Evolutionary conservation across 1,284 basidiomycete genomes (phyloP).

Genomic region (Marasmius oreades): DNA sequence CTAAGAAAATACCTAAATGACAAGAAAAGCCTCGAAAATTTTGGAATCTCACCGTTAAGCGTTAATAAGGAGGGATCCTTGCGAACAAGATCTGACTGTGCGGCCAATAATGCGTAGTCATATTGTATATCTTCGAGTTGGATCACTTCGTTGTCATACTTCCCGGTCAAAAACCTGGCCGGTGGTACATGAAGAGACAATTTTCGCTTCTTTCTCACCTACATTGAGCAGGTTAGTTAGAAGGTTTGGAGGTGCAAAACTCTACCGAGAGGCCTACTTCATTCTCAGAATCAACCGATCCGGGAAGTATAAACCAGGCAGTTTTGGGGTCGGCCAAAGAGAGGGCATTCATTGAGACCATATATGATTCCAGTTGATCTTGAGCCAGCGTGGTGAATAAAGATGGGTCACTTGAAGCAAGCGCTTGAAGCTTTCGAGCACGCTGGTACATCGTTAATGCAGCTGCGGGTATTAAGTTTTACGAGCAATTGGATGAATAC

Average conservation of each 20-base stretch:
- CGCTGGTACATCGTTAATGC: slow-evolving; percentile 94
- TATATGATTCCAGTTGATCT: slow-evolving; percentile 79
- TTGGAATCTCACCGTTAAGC: slow-evolving; percentile 31
- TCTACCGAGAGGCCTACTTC: slow-evolving; percentile 29
- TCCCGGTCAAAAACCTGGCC: slow-evolving; percentile 58
- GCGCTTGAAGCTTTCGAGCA: slow-evolving; percentile 72
- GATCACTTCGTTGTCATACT: slow-evolving; percentile 72
- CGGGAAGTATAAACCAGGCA: slow-evolving; percentile 79
- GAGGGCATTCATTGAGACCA: slow-evolving; percentile 88
- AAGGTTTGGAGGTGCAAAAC: slow-evolving; percentile 20
- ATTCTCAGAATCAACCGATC: slow-evolving; percentile 37
- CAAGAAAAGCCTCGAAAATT: slow-evolving; percentile 17
- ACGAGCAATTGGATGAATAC: slow-evolving; percentile 10
- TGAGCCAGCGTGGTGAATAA: slow-evolving; percentile 61
- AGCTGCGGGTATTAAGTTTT: slow-evolving; percentile 42
- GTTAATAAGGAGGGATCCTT: slow-evolving; percentile 37
- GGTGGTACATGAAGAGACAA: slow-evolving; percentile 79
- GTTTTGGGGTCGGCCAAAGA: slow-evolving; percentile 78
- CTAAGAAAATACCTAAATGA: slow-evolving; percentile 31
- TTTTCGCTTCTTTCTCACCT: slow-evolving; percentile 68
- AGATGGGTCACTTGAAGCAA: slow-evolving; percentile 41
- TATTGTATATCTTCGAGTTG: slow-evolving; percentile 80
- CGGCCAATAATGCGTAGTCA: slow-evolving; percentile 79
- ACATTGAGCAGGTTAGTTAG: slow-evolving; percentile 7
- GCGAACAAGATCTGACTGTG: slow-evolving; percentile 74